These are phyloP conservation scores for Magnusiomyces suaveolens DNA, from an alignment of 1,139 yeast species.

Conservation along the genomic window DNA sequence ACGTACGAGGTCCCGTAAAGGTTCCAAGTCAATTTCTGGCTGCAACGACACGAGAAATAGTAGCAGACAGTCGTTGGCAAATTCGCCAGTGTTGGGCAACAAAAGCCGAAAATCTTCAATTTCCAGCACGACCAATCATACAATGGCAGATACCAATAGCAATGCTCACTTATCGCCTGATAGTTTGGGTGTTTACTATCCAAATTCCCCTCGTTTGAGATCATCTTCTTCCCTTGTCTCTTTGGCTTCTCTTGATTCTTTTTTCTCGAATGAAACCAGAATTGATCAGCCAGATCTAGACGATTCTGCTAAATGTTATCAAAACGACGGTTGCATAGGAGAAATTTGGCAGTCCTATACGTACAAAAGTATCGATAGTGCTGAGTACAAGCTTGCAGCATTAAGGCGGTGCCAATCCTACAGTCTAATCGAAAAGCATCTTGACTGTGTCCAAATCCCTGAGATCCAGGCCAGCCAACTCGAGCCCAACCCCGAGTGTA, in stretches of 20 bases:
- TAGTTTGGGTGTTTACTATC: neutral
- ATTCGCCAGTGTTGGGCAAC: no score
- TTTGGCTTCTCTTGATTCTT: neutral
- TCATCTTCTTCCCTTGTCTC: neutral
- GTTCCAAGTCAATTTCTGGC: neutral
- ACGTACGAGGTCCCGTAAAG: neutral
- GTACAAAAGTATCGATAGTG: neutral
- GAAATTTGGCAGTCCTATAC: slow-evolving; percentile 2
- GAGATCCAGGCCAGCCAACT: neutral
- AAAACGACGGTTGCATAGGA: neutral
- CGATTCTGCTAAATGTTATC: neutral
- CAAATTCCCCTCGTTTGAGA: neutral
- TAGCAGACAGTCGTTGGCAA: no score
- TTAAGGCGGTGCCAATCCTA: slow-evolving; percentile 12
- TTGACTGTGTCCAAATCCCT: slow-evolving; percentile 3
- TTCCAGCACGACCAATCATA: no score
- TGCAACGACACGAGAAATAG: no score
- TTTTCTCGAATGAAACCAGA: neutral
- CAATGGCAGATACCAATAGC: no score
- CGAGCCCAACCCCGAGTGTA: neutral
- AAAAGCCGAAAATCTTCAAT: no score
- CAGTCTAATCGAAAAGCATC: slow-evolving; percentile 9
- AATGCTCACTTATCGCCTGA: neutral
- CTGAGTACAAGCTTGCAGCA: slow-evolving; percentile 7
- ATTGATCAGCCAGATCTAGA: neutral